Evolutionary conservation across 148 eudicot species (phyloP), one percentile per base, ranked within the genome.

Genomic region (Heliosperma pusillum): DNA sequence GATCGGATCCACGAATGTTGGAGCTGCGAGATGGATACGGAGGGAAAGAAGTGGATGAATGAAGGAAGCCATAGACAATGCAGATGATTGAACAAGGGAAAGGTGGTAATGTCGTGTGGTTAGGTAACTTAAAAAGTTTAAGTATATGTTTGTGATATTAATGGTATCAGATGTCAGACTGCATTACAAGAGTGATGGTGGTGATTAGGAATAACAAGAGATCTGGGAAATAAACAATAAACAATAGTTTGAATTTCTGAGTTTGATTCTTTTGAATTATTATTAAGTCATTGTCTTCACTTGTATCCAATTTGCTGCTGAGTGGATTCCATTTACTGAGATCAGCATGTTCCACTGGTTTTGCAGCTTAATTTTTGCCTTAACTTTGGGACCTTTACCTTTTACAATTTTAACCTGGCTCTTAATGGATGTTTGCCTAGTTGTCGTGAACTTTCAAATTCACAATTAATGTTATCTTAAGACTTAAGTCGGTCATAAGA

Each of bases 111-210:
- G 17, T 64, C 58, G 19, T 62, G 40, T 70, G 74, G 50, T 59
- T 69, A 77, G 74, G 79, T 77, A 59, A 44, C 59, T 44, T 56
- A 36, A 1, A 42, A 58, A 16, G 25, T 42, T 68, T 6, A 6
- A 36, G 42, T 10, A 36, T 27, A 19, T 12, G 70, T 40, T 40
- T 19, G 61, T 58, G n/a, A 15, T 44, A 15, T 47, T 22, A 76
- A 76, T 76, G 78, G n/a, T 55, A 36, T 67, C 47, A 44, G 15
- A 66, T 56, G 78, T 76, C 73, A 76, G 66, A 65, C 30, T 22
- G 73, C 78, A 67, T 60, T 74, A 67, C 16, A 15, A 24, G 4
- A 21, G 36, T 21, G 16, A 22, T 47, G 19, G 61, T 50, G 42
- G 24, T 56, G 65, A 76, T 76, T 57, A 30, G 66, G 73, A 68